phyloP scores from a whole-genome alignment of 1,284 basidiomycete genomes.

The Cystobasidiaceae sp. region DNA sequence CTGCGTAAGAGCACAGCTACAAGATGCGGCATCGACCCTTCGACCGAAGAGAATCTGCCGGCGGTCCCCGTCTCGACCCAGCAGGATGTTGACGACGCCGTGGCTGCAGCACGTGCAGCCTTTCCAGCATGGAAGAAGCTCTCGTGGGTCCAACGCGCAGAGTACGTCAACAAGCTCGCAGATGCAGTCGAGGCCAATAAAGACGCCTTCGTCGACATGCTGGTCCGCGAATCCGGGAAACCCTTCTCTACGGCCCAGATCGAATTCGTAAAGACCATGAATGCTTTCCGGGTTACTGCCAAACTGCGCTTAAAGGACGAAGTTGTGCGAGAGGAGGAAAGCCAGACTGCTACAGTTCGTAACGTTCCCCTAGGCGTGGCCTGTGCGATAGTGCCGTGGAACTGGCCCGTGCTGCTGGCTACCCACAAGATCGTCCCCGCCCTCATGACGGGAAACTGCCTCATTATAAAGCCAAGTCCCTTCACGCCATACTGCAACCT shows the following conservation, averaged over 20 bases:
- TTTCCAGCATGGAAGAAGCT: neutral
- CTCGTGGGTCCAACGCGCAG: neutral
- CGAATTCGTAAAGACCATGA: neutral
- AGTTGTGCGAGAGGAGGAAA: neutral
- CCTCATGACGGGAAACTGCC: constrained; percentile 35
- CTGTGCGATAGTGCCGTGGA: constrained; percentile 31
- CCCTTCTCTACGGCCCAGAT: neutral
- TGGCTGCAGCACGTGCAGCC: neutral
- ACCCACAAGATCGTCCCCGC: constrained; percentile 37
- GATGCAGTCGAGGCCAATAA: neutral
- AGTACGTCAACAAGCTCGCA: neutral
- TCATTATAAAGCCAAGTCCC: constrained; percentile 37
- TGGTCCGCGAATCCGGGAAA: neutral
- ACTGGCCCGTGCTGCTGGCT: constrained; percentile 35
- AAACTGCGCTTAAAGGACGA: neutral
- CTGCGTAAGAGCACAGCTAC: neutral
- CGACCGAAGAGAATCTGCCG: constrained; percentile 31
- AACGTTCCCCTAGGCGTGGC: constrained; percentile 28
- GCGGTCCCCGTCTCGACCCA: constrained; percentile 16
- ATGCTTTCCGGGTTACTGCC: neutral
- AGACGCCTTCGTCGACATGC: neutral
- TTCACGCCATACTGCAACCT: constrained; percentile 36
- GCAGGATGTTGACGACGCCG: constrained; percentile 35
- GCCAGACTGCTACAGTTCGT: neutral
- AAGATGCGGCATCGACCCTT: constrained; percentile 30